Percentiles rank a stretch among this genome's conserved stretches.
Evolutionary conservation across 2,329 filamentous ascomycete genomes (phyloP).

Genomic region (Colletotrichum shisoi): DNA sequence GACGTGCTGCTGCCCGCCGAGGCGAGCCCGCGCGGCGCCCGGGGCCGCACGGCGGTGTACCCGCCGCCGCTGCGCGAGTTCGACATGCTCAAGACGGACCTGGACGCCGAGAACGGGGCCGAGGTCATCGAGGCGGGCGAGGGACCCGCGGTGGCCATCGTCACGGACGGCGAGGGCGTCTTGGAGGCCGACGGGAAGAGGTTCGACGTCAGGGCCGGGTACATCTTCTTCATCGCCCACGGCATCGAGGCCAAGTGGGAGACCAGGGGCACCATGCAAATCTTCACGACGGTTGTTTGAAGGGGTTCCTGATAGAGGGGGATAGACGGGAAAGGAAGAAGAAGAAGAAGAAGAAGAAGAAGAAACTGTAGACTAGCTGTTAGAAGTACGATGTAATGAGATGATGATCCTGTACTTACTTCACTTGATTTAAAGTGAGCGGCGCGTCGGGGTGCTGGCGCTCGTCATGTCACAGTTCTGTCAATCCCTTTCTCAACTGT

Average conservation of each 20-base stretch:
- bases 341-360: no score
- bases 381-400: slow-evolving; percentile 16
- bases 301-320: no score
- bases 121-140: slow-evolving; percentile 64
- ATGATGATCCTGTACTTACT: background rate
- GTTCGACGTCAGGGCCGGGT: slow-evolving; percentile 66
- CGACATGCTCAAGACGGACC: slow-evolving; percentile 67
- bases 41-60: slow-evolving; percentile 70
- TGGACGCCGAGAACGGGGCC: slow-evolving; percentile 65
- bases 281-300: slow-evolving; percentile 49
- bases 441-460: no score
- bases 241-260: slow-evolving; percentile 51
- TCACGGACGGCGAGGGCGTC: slow-evolving; percentile 65
- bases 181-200: slow-evolving; percentile 63
- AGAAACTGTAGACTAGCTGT: background rate
- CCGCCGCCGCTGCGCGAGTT: slow-evolving; percentile 76
- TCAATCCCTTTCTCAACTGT: no score
- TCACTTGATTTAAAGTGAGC: background rate
- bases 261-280: slow-evolving; percentile 47
- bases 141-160: slow-evolving; percentile 70
- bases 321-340: no score
- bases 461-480: no score
- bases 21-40: slow-evolving; percentile 54
- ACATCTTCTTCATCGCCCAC: slow-evolving; percentile 72
- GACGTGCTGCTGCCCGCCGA: slow-evolving; percentile 61